Evolutionary conservation across 257 asterid species (phyloP), one percentile per base, ranked within the genome.

Genomic region (Fraxinus quadrangulata): DNA sequence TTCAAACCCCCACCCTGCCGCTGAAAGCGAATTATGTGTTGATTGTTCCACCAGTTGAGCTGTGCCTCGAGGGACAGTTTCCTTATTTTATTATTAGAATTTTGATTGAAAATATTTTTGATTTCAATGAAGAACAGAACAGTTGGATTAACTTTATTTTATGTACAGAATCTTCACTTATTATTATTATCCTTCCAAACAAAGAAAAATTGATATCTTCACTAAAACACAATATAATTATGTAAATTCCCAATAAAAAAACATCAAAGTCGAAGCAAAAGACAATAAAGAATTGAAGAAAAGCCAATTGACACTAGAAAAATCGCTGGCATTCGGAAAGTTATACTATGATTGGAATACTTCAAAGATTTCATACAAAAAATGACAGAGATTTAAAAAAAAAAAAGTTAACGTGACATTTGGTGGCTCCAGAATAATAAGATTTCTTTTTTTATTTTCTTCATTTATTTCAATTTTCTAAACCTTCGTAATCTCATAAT

Each of bases 281-380:
- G 28, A 45, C 24, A 78, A 54, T 78, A 77, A 36, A 42, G 72
- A 70, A 71, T n/a, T 36, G 17, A 71, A 2, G 24, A 51, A 75
- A 79, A 79, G 83, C 79, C 86, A 79, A 79, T 28, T 39, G 23
- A 54, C 72, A 61, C 70, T 68, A 24, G 73, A 28, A 74, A 74
- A 45, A 76, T n/a, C 72, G 77, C 67, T 76, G 67, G 71, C 75
- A 17, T 45, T 80, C 71, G 65, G 67, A 65, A 19, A 36, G 19
- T 34, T 61, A 42, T 42, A 8, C 28, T 1, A 1, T 37, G 42
- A 37, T 21, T 12, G 36, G 75, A 33, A 23, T 63, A 13, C 73
- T 40, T 61, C 40, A 49, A 74, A 34, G 23, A 74, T 54, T 31
- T 74, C 47, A 49, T 54, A 19, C 28, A 26, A 26, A 26, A 26